Evolutionary conservation across 164 flowering plant species (phyloP).

Genomic region (Stephania cephalantha): DNA sequence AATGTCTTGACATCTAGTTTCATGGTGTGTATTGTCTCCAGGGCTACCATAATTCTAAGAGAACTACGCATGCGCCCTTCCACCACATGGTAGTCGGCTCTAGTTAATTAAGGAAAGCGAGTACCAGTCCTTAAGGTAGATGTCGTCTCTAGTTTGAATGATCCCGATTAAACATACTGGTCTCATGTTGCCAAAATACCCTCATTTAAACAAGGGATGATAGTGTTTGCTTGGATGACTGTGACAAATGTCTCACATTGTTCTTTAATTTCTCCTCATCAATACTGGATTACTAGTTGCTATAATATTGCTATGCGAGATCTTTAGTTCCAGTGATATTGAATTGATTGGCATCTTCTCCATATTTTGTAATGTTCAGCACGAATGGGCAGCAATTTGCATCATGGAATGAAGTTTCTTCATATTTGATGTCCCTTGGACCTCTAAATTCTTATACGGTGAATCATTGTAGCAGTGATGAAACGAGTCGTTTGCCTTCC

Average conservation of each 20-base stretch:
- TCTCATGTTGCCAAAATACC: too few species aligned
- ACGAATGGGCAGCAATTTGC: slow-evolving; percentile 69
- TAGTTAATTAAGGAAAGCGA: too few species aligned
- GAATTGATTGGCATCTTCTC: slow-evolving; percentile 7
- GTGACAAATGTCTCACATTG: not conserved
- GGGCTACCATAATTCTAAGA: too few species aligned
- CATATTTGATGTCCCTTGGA: slow-evolving; percentile 50
- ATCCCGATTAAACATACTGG: too few species aligned
- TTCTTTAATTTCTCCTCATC: not conserved
- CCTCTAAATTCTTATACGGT: slow-evolving; percentile 23
- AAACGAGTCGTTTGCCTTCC: slow-evolving; percentile 9
- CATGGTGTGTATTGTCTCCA: too few species aligned
- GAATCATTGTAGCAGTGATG: slow-evolving; percentile 14
- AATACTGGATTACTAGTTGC: not conserved
- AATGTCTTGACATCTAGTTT: too few species aligned
- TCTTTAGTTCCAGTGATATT: not conserved
- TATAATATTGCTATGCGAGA: not conserved
- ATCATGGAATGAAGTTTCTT: slow-evolving; percentile 70
- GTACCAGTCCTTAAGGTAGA: too few species aligned
- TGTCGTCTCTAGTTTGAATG: too few species aligned
- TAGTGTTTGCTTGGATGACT: too few species aligned
- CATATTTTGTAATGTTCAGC: slow-evolving; percentile 34
- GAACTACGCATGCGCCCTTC: too few species aligned
- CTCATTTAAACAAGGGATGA: too few species aligned
- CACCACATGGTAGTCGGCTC: too few species aligned